Percentiles rank a stretch among this genome's conserved stretches.
These are phyloP conservation scores for Glutinoglossum americanum DNA, from an alignment of 495 filamentous ascomycete genomes.

Conservation along the genomic window DNA sequence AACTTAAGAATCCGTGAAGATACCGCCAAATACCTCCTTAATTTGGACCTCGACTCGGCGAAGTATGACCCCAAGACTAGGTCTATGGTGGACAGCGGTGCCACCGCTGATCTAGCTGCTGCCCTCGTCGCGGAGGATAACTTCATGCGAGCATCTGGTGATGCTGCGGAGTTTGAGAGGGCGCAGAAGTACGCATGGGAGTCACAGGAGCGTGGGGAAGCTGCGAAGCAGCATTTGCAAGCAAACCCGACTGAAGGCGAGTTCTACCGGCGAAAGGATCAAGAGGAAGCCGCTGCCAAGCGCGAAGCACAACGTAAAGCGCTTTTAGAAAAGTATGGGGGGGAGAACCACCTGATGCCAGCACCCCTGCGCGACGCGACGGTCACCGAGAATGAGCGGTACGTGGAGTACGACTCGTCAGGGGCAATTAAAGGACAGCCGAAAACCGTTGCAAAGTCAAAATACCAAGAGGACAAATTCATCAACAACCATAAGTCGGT, in stretches of 20 bases:
- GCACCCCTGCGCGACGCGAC: constrained; percentile 41
- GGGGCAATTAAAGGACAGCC: constrained; percentile 78
- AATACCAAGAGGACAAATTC: constrained; percentile 74
- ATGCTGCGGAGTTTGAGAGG: constrained; percentile 83
- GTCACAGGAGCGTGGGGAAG: constrained; percentile 56
- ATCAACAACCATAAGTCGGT: constrained; percentile 81
- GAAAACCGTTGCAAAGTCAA: constrained; percentile 53
- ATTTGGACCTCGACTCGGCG: constrained; percentile 85
- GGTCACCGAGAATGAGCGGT: constrained; percentile 65
- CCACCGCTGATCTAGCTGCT: constrained; percentile 61
- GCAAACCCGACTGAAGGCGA: constrained; percentile 92
- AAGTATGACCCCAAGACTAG: constrained; percentile 97
- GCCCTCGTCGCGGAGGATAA: constrained; percentile 85
- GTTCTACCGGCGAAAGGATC: constrained; percentile 55
- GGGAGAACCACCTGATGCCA: constrained; percentile 39
- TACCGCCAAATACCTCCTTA: constrained; percentile 92
- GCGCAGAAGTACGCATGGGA: constrained; percentile 91
- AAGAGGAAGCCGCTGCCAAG: constrained; percentile 45
- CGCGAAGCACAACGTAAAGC: constrained; percentile 43
- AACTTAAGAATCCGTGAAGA: constrained; percentile 88
- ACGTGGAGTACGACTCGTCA: constrained; percentile 82
- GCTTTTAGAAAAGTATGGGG: constrained; percentile 72
- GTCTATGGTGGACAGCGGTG: constrained; percentile 78
- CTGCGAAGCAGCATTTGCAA: constrained; percentile 66
- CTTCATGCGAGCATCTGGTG: constrained; percentile 74